Percentiles rank a stretch among this genome's conserved stretches.
phyloP scores from a whole-genome alignment of 2,329 filamentous ascomycete genomes.

The Kalaharituber pfeilii region DNA sequence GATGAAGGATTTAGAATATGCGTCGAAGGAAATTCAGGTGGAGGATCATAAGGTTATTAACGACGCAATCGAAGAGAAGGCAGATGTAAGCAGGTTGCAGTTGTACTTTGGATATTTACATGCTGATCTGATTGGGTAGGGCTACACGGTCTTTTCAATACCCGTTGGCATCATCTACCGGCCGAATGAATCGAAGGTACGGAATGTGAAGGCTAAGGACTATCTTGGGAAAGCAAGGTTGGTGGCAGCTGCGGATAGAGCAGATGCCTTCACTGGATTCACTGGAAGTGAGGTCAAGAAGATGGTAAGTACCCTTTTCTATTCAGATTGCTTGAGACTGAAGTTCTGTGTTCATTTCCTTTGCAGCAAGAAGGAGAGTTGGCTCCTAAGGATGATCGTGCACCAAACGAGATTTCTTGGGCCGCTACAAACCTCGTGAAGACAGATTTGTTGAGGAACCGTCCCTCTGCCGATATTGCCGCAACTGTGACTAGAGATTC shows the following conservation, averaged over 20 bases:
- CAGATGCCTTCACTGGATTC: constrained; percentile 69
- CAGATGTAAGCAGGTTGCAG: constrained; percentile 46
- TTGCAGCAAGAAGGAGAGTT: background rate
- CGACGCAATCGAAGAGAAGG: constrained; percentile 82
- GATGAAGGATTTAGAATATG: constrained; percentile 77
- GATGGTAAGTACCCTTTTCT: constrained; percentile 27
- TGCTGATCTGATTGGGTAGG: constrained; percentile 34
- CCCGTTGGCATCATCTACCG: constrained; percentile 89
- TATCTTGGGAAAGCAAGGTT: constrained; percentile 92
- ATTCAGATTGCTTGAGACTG: background rate
- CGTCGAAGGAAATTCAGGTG: constrained; percentile 88
- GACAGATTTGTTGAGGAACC: constrained; percentile 41
- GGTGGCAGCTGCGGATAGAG: constrained; percentile 68
- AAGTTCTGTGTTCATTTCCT: too few relatives aligned
- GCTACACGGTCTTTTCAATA: constrained; percentile 96
- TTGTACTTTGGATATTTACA: constrained; percentile 7
- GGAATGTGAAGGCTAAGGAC: constrained; percentile 93
- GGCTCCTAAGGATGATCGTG: constrained; percentile 50
- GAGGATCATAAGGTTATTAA: constrained; percentile 96
- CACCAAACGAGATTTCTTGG: constrained; percentile 69
- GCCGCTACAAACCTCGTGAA: constrained; percentile 88
- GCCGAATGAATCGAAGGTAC: constrained; percentile 93
- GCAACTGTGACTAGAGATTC: constrained; percentile 53
- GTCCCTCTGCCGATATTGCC: constrained; percentile 12
- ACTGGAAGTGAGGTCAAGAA: constrained; percentile 63